Evolutionary conservation across 2,329 filamentous ascomycete genomes (phyloP).

Genomic region (Colletotrichum godetiae): DNA sequence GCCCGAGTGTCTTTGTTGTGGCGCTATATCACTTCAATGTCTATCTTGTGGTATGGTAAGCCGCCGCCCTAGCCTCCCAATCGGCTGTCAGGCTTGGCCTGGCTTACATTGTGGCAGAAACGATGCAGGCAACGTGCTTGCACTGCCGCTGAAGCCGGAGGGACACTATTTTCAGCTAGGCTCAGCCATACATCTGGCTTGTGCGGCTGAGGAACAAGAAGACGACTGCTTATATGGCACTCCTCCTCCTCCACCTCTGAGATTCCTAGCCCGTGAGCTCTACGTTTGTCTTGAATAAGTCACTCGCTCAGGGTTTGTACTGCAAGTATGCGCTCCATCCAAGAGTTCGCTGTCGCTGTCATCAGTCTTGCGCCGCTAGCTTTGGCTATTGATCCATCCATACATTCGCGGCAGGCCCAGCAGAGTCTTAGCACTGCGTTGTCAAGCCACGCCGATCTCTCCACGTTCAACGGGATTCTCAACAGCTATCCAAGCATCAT

Average conservation of each 20-base stretch:
- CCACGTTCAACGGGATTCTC: conserved; percentile 24
- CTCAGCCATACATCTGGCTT: background rate
- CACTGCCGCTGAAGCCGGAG: background rate
- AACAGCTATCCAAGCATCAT: conserved; percentile 18
- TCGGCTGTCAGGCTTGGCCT: background rate
- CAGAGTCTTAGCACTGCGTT: conserved; percentile 20
- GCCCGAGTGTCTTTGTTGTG: background rate
- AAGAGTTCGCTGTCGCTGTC: background rate
- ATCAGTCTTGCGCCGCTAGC: background rate
- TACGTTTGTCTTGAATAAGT: no score
- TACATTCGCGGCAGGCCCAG: background rate
- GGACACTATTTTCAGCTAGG: background rate
- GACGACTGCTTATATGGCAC: background rate
- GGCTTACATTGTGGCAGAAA: background rate
- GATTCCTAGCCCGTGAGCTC: background rate
- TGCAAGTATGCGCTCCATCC: conserved; percentile 10
- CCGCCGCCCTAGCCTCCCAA: conserved; percentile 9
- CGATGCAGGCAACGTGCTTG: conserved; percentile 3
- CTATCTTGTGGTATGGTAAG: background rate
- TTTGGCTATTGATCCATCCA: background rate
- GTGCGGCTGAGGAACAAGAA: background rate
- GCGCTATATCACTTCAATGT: background rate
- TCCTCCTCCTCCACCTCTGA: background rate
- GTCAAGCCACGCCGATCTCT: conserved; percentile 15
- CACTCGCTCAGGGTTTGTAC: background rate